phyloP scores from a whole-genome alignment of 2,329 filamentous ascomycete species.

The Chlorencoelia australis region DNA sequence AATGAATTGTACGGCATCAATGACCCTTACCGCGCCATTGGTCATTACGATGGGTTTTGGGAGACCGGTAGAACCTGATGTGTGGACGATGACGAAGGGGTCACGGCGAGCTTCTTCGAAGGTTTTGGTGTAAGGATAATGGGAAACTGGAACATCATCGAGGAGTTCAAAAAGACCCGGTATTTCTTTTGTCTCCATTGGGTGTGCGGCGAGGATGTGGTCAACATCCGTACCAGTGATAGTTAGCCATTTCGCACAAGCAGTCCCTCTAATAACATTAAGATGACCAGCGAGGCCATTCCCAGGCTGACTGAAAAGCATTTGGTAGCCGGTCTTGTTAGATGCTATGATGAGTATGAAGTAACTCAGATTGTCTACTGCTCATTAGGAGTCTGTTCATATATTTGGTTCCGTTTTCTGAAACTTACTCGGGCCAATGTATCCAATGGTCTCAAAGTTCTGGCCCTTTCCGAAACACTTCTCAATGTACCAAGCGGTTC shows the following conservation, averaged over 20 bases:
- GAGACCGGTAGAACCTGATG: slow-evolving; percentile 12
- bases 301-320: slow-evolving; percentile 2
- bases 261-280: slow-evolving; percentile 4
- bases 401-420: background rate
- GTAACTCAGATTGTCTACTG: slow-evolving; percentile 7
- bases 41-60: slow-evolving; percentile 11
- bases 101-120: slow-evolving; percentile 19
- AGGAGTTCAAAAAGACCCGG: slow-evolving; percentile 4
- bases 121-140: slow-evolving; percentile 7
- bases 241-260: slow-evolving; percentile 4
- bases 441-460: slow-evolving; percentile 6
- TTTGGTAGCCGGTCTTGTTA: slow-evolving; percentile 3
- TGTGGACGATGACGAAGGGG: slow-evolving; percentile 8
- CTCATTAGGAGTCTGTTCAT: background rate
- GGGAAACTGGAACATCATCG: slow-evolving; percentile 3
- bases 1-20: no score
- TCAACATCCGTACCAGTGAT: background rate
- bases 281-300: slow-evolving; percentile 5
- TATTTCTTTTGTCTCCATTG: slow-evolving; percentile 2
- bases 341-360: slow-evolving; percentile 4
- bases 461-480: slow-evolving; percentile 14
- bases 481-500: slow-evolving; percentile 12
- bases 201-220: background rate
- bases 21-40: no score
- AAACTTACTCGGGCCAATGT: slow-evolving; percentile 5